These are phyloP conservation scores for Pyropia yezoensis DNA, from an alignment of 23 red algal genomes.

Conservation along the genomic window DNA sequence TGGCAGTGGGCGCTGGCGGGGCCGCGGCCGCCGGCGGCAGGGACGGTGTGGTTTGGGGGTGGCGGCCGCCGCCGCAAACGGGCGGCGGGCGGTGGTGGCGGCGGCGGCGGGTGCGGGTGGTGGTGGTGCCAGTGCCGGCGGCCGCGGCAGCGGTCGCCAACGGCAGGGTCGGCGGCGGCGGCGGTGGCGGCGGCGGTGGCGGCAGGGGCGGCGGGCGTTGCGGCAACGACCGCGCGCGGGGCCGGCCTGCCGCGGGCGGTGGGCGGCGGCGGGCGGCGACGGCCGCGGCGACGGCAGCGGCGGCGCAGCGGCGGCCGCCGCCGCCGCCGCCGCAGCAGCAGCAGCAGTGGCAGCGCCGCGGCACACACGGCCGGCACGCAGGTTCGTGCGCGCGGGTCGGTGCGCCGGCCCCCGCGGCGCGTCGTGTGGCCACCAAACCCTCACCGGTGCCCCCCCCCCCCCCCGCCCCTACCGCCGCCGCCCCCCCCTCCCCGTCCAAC, in stretches of 20 bases:
- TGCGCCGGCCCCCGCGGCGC: too few species aligned
- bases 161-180: not conserved
- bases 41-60: too few species aligned
- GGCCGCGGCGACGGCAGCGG: not conserved
- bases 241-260: too few species aligned
- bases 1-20: not conserved
- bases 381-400: too few species aligned
- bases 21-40: not conserved
- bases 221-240: not conserved
- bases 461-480: too few species aligned
- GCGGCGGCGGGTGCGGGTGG: constrained; percentile 19
- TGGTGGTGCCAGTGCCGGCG: not conserved
- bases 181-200: not conserved
- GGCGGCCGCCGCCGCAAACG: too few species aligned
- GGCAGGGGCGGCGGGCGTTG: not conserved
- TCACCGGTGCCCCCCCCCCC: too few species aligned
- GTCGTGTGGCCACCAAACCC: too few species aligned
- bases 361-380: too few species aligned
- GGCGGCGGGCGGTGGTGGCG: constrained; percentile 15
- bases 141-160: not conserved
- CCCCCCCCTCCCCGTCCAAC: not conserved
- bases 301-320: too few species aligned
- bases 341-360: too few species aligned
- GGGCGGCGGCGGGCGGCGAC: not conserved
- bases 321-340: too few species aligned